A percentile compares a stretch with the other conserved stretches of the same genome.
Conservation (phyloP, 2,329 filamentous ascomycete genomes). For the Ophiostoma tasmaniense region DNA sequence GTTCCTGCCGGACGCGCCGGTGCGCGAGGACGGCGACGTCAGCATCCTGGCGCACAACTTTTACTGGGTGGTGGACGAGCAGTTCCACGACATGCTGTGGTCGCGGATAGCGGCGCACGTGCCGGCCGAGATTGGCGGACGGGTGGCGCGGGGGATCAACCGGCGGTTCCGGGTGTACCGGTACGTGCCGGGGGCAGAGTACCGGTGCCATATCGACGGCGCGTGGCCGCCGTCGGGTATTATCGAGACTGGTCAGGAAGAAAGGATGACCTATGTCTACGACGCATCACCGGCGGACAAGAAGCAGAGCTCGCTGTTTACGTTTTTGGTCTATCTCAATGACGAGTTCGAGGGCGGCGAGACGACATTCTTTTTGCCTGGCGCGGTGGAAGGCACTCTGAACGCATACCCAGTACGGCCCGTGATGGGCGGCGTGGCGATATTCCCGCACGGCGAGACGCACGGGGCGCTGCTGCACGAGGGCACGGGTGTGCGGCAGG, state of each 20-base stretch:
- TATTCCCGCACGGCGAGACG: conserved; percentile 63
- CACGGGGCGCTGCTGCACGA: conserved; percentile 59
- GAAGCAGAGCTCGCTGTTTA: conserved; percentile 60
- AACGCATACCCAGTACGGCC: conserved; percentile 63
- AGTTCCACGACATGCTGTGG: conserved; percentile 58
- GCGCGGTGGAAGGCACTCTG: conserved; percentile 52
- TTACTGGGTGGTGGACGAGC: conserved; percentile 60
- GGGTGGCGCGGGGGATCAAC: conserved; percentile 54
- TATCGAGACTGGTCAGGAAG: conserved; percentile 21
- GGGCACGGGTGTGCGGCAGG: conserved; percentile 60
- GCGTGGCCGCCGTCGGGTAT: conserved; percentile 66
- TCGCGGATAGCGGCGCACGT: conserved; percentile 50
- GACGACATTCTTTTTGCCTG: conserved; percentile 63
- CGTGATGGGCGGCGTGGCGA: conserved; percentile 57
- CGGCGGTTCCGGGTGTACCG: conserved; percentile 63
- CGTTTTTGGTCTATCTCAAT: conserved; percentile 61
- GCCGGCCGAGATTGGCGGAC: conserved; percentile 46
- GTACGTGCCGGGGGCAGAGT: conserved; percentile 65
- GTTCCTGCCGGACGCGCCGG: conserved; percentile 59
- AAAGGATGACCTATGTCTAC: conserved; percentile 52
- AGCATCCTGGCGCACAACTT: conserved; percentile 65
- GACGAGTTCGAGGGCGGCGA: conserved; percentile 65
- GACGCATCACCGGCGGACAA: conserved; percentile 51
- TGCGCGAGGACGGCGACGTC: conserved; percentile 55
- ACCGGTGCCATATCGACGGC: conserved; percentile 61